A percentile compares a stretch with the other conserved stretches of the same genome.
phyloP scores from a whole-genome alignment of 768 basidiomycete genomes.

The Suillus subluteus region DNA sequence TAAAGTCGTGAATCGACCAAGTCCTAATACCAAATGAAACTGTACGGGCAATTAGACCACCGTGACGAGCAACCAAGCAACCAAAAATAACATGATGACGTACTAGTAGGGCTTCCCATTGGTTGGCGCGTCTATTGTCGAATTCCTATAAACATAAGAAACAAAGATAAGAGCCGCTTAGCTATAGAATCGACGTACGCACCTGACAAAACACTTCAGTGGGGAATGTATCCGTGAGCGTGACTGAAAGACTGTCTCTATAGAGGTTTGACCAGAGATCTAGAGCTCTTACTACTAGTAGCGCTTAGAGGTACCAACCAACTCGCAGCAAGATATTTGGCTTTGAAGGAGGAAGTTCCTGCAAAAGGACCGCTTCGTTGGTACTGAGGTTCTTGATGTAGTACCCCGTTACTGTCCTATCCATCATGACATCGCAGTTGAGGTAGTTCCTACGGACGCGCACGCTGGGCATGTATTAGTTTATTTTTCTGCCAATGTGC shows the following conservation, averaged over 20 bases:
- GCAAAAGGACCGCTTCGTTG: no score
- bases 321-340: no score
- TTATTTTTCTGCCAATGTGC: no score
- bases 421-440: no score
- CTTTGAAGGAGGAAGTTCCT: no score
- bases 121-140: conserved; percentile 52
- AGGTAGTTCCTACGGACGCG: no score
- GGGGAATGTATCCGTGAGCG: conserved; percentile 95
- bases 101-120: conserved; percentile 69
- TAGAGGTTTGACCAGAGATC: conserved; percentile 87
- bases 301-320: no score
- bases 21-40: conserved; percentile 95
- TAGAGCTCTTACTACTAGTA: conserved; percentile 46
- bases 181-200: conserved; percentile 12
- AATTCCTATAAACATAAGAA: conserved; percentile 44
- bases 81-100: neutral
- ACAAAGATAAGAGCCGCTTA: neutral
- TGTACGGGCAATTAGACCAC: conserved; percentile 31
- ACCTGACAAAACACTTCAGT: conserved; percentile 85
- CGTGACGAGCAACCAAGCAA: neutral
- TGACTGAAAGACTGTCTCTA: conserved; percentile 56
- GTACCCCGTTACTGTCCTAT: no score
- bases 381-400: no score
- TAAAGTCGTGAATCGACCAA: conserved; percentile 83
- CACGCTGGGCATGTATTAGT: no score